Evolutionary conservation across 164 flowering plant species (phyloP), one percentile per base, ranked within the genome.

Genomic region (Berberis thunbergii): DNA sequence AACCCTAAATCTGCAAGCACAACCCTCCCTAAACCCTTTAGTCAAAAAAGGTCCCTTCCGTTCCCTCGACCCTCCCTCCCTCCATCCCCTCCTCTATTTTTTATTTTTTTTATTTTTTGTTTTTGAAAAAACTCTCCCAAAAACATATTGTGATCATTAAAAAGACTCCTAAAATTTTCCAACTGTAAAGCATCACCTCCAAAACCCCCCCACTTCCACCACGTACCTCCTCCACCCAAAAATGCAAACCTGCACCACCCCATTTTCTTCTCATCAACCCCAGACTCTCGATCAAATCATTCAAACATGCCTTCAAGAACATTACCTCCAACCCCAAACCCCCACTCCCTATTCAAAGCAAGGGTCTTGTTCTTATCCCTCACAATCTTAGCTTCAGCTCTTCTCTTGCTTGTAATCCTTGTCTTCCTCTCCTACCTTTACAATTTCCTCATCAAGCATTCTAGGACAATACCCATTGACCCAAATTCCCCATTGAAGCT

Each of bases 391-490:
- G 74, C 89, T 43, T 72, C 88, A 44, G 70, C 73, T 7, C 70
- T 91, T 3, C 68, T 90, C 43, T 13, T 86, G 63, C 50, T 80
- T 9, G 70, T 85, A 11, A 43, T 90, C 26, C 49, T 83, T 44
- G 75, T 83, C 78, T 76, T 85, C 48, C 67, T 84, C 4, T 78
- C 80, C 79, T 80, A 83, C 64, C 66, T 90, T 5, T 90, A 80
- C 76, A 59, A 65, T 67, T 73, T 83, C 6, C 69, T 87, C 41
- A 59, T 80, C 38, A 80, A 72, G 52, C 74, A 83, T 9, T 76
- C 96, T 6, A 78, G 81, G 48, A 89, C 98, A 42, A 82, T 71
- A 65, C 98, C 98, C 4, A 83, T 84, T 59, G 91, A 87, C 59
- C 73, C 87, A 12, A 52, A 64, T 48, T 62, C 90, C 4, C 86